Evolutionary conservation across 2,329 filamentous ascomycete genomes (phyloP).

Genomic region (Phyllosticta citribraziliensis): DNA sequence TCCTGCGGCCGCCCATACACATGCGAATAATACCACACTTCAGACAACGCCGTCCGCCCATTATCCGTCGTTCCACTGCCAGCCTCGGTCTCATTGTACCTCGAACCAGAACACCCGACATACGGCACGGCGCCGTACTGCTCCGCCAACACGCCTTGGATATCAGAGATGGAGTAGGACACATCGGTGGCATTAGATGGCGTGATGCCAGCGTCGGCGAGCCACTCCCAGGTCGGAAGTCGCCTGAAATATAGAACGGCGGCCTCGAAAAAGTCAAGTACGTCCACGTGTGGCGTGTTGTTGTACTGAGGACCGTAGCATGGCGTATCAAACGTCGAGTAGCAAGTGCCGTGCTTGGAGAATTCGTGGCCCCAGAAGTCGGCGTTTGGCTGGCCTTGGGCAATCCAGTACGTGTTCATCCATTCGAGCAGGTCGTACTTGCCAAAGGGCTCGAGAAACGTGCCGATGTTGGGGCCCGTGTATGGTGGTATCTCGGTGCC

Average conservation of each 20-base stretch:
- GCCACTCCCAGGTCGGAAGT: slow-evolving; percentile 53
- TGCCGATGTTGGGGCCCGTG: slow-evolving; percentile 47
- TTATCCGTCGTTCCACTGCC: slow-evolving; percentile 46
- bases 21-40: slow-evolving; percentile 60
- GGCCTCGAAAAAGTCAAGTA: slow-evolving; percentile 55
- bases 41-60: slow-evolving; percentile 47
- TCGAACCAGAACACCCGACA: slow-evolving; percentile 51
- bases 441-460: slow-evolving; percentile 49
- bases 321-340: slow-evolving; percentile 52
- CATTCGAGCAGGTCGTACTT: slow-evolving; percentile 51
- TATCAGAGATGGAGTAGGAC: slow-evolving; percentile 42
- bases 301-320: slow-evolving; percentile 54
- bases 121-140: slow-evolving; percentile 49
- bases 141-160: slow-evolving; percentile 42
- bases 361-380: slow-evolving; percentile 60
- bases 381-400: slow-evolving; percentile 45
- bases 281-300: slow-evolving; percentile 42
- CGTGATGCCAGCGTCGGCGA: slow-evolving; percentile 43
- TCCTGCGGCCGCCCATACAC: slow-evolving; percentile 48
- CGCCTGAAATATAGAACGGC: slow-evolving; percentile 47
- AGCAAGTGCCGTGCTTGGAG: slow-evolving; percentile 60
- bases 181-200: slow-evolving; percentile 48
- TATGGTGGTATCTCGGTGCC: slow-evolving; percentile 46
- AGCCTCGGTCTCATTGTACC: slow-evolving; percentile 50
- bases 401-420: slow-evolving; percentile 59